A percentile compares a stretch with the other conserved stretches of the same genome.
These are phyloP conservation scores for Crinitomyces ghanaensis DNA, from an alignment of 805 yeast species.

Conservation along the genomic window DNA sequence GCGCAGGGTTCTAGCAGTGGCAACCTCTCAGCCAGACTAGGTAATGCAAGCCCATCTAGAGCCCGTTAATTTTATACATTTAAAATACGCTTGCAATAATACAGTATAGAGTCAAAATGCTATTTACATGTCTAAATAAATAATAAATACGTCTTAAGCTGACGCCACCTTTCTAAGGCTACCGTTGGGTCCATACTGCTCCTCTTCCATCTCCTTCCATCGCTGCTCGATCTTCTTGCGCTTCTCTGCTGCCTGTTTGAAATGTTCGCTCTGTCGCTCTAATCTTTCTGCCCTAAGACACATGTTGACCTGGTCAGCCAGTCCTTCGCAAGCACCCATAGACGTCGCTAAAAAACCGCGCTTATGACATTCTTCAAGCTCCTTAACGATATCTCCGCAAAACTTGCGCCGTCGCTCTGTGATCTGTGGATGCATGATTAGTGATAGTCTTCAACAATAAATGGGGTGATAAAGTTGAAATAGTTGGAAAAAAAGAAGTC, in stretches of 20 bases:
- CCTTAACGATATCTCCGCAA: conserved; percentile 74
- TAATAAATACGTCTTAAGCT: too few species aligned
- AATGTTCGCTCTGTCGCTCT: conserved; percentile 41
- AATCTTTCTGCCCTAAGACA: conserved; percentile 76
- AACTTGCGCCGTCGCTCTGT: conserved; percentile 40
- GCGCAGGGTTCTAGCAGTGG: too few species aligned
- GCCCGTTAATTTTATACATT: too few species aligned
- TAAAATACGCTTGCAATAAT: too few species aligned
- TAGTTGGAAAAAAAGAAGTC: too few species aligned
- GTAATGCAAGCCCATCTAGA: too few species aligned
- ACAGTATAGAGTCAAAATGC: too few species aligned
- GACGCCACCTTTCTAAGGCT: conserved; percentile 30
- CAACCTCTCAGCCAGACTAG: too few species aligned
- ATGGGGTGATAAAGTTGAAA: too few species aligned
- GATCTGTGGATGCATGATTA: conserved; percentile 42
- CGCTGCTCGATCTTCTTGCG: conserved; percentile 42
- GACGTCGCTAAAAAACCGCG: conserved; percentile 52
- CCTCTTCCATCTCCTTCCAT: conserved; percentile 59
- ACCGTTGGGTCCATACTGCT: conserved; percentile 65
- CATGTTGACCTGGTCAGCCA: conserved; percentile 63
- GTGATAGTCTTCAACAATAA: too few species aligned
- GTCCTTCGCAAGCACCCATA: conserved; percentile 74
- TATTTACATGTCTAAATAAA: too few species aligned
- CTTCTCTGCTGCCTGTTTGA: conserved; percentile 42
- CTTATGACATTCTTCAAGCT: conserved; percentile 79